phyloP scores from a whole-genome alignment of 2,329 filamentous ascomycete species.

The Cadophora malorum region DNA sequence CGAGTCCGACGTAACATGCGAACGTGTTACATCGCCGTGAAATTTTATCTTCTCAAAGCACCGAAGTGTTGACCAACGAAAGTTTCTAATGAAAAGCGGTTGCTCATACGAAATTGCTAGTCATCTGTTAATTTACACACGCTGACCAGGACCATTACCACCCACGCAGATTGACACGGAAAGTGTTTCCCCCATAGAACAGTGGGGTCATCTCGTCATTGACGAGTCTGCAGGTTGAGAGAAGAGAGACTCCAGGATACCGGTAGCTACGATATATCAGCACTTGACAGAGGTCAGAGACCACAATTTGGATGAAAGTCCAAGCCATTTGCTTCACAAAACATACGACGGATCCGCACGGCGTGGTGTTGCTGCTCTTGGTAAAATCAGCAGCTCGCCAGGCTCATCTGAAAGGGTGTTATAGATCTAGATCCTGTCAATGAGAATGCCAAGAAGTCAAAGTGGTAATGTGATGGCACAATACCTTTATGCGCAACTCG shows the following conservation, averaged over 20 bases:
- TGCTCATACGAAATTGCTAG: not conserved
- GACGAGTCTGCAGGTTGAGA: constrained; percentile 44
- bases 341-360: not conserved
- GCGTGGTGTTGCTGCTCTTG: constrained; percentile 5
- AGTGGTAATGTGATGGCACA: constrained; percentile 10
- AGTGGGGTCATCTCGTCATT: constrained; percentile 44
- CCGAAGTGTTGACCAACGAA: constrained; percentile 35
- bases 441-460: not conserved
- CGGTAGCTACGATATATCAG: not conserved
- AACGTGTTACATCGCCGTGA: constrained; percentile 14
- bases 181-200: constrained; percentile 44
- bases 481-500: constrained; percentile 44
- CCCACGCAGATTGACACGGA: constrained; percentile 40
- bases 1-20: constrained; percentile 5
- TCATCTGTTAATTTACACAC: not conserved
- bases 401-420: constrained; percentile 36
- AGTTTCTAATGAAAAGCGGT: constrained; percentile 25
- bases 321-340: not conserved
- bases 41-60: constrained; percentile 29
- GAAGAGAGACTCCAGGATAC: constrained; percentile 40
- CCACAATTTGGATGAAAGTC: not conserved
- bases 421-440: constrained; percentile 26
- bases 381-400: constrained; percentile 23
- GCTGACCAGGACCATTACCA: not conserved
- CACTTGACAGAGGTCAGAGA: not conserved